Base-by-base conservation (phyloP, 1,139 yeast species). In the Geotrichum bryndzae region DNA sequence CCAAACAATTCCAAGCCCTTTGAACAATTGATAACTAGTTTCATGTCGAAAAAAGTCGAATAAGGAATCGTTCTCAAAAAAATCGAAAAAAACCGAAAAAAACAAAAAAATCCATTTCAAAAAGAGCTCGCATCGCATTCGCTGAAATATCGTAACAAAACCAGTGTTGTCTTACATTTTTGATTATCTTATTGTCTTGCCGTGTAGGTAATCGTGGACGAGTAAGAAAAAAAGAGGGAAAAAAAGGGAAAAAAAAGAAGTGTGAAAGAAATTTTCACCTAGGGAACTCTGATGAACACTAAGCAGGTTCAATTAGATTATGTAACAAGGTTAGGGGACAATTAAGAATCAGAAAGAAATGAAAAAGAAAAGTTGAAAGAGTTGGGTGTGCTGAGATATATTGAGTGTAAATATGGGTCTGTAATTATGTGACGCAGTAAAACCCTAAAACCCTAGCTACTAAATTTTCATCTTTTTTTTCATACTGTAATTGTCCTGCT, bases 401-500 rank as follows among this genome's bases (percentile, higher is more conserved):
- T n/a, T 0, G 3, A 13, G 29, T 50, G 31, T 50, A 27, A 27
- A 18, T 15, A 6, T 6, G n/a, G 7, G 52, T 2, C 29, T 23
- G 31, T 2, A 1, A 5, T 15, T 1, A 15, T 41, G 46, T 41
- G 46, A 41, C 46, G 15, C 18, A n/a, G 3, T 50, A 51, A 51
- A 59, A 58, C 61, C 61, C 61, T 59, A 59, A 54, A 59, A 58
- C 58, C 61, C 61, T 59, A 59, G 51, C 48, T 54, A 13, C 3
- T 3, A 35, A 31, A 11, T 18, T 27, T 56, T 46, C 1, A 33
- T 15, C 4, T 25, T 18, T 18, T 18, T 18, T 18, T 18, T 18
- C 18, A 18, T 18, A 18, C 18, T 18, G 18, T 15, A 8, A 50
- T 15, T 33, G 22, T 8, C 3, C 13, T 15, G 18, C 46, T 15